phyloP scores from a whole-genome alignment of 1,139 yeast species.

The Magnusiomyces tetraspermus region DNA sequence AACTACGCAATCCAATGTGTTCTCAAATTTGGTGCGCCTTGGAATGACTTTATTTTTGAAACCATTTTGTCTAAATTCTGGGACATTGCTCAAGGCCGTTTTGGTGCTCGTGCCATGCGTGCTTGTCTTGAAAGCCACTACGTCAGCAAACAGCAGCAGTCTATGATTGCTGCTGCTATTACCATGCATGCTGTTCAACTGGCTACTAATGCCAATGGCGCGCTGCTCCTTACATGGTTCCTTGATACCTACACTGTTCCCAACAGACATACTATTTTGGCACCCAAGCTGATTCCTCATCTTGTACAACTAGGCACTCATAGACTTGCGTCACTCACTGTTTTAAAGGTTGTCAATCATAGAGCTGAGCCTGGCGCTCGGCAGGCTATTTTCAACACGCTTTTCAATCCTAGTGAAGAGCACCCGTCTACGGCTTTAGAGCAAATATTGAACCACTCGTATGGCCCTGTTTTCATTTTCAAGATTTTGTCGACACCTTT shows the following conservation, averaged over 20 bases:
- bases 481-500: conserved; percentile 45
- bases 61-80: conserved; percentile 69
- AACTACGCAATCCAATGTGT: conserved; percentile 94
- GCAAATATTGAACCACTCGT: conserved; percentile 47
- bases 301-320: conserved; percentile 66
- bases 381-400: conserved; percentile 48
- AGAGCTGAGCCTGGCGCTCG: conserved; percentile 58
- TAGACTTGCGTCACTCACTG: conserved; percentile 75
- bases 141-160: conserved; percentile 56
- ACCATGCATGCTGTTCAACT: conserved; percentile 70
- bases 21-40: conserved; percentile 77
- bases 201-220: conserved; percentile 79
- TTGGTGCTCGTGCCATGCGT: conserved; percentile 90
- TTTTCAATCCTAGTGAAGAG: conserved; percentile 39
- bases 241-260: conserved; percentile 72
- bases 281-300: conserved; percentile 52
- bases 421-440: conserved; percentile 36
- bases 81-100: conserved; percentile 78
- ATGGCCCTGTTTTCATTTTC: conserved; percentile 80
- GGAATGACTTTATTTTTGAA: conserved; percentile 84
- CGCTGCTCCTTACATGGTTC: conserved; percentile 85
- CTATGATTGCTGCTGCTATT: conserved; percentile 71
- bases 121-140: conserved; percentile 79
- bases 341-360: conserved; percentile 62
- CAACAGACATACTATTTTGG: conserved; percentile 47